Conservation (phyloP, 257 asterid species). For the Cordia subcordata region DNA sequence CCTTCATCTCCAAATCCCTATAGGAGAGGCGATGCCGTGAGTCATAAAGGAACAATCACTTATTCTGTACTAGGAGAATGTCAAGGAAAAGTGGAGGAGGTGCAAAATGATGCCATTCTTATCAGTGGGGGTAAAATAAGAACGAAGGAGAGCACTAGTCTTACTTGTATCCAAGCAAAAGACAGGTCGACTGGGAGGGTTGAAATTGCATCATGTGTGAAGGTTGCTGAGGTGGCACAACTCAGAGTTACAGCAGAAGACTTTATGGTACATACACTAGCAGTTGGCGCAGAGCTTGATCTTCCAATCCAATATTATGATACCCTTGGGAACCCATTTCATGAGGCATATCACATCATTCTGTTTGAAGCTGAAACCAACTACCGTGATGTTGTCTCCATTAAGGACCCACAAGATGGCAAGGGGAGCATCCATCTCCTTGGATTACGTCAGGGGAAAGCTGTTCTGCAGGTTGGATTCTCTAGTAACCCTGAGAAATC, state of each 20-base stretch:
- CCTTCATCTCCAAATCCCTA: constrained; percentile 46
- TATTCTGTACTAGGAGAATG: constrained; percentile 62
- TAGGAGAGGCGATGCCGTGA: constrained; percentile 40
- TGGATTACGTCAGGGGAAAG: constrained; percentile 59
- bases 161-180: constrained; percentile 78
- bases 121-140: constrained; percentile 62
- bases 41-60: constrained; percentile 44
- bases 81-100: constrained; percentile 37
- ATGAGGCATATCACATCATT: constrained; percentile 59
- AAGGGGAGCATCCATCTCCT: constrained; percentile 43
- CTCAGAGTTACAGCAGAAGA: constrained; percentile 47
- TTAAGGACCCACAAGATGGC: constrained; percentile 30
- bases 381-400: constrained; percentile 57
- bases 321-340: constrained; percentile 67
- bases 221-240: constrained; percentile 78
- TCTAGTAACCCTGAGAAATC: constrained; percentile 47
- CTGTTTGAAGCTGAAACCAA: constrained; percentile 66
- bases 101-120: constrained; percentile 35
- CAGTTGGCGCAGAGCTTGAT: constrained; percentile 58
- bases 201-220: constrained; percentile 83
- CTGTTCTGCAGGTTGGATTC: constrained; percentile 56
- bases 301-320: constrained; percentile 67
- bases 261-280: constrained; percentile 46
- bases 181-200: constrained; percentile 69
- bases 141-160: constrained; percentile 52